These are phyloP conservation scores for Lichtheimia ramosa DNA, from an alignment of 371 early-diverging fungal genomes.

Conservation along the genomic window DNA sequence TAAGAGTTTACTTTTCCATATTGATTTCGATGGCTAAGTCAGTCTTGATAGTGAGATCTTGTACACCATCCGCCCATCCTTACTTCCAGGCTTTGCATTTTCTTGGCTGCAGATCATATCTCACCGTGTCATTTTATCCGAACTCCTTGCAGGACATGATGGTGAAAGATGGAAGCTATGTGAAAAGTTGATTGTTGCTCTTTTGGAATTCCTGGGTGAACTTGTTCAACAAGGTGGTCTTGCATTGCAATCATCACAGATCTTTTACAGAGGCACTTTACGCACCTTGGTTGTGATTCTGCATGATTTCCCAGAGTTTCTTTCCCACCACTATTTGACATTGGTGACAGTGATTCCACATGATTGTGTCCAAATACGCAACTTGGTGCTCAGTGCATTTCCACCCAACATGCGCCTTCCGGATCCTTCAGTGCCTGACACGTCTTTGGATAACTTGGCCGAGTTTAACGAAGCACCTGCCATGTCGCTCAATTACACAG, in stretches of 20 bases:
- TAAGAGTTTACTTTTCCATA: constrained; percentile 5
- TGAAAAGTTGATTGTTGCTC: constrained; percentile 74
- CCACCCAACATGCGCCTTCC: constrained; percentile 93
- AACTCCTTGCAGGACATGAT: constrained; percentile 56
- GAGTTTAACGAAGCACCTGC: constrained; percentile 59
- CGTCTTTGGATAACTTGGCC: constrained; percentile 82
- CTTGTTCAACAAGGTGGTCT: constrained; percentile 69
- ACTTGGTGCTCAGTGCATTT: constrained; percentile 92
- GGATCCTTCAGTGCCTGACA: constrained; percentile 92
- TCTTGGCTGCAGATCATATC: constrained; percentile 94
- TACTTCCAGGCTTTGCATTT: constrained; percentile 93
- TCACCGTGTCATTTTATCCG: constrained; percentile 88
- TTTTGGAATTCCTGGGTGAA: constrained; percentile 87
- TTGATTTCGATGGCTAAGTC: not conserved
- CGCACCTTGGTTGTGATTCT: constrained; percentile 88
- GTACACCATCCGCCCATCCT: constrained; percentile 79
- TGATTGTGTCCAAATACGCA: constrained; percentile 91
- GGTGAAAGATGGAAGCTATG: constrained; percentile 79
- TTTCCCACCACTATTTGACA: constrained; percentile 85
- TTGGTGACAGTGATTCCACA: constrained; percentile 90
- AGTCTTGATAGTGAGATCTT: constrained; percentile 69
- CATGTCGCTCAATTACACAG: not conserved
- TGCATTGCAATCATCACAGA: constrained; percentile 64
- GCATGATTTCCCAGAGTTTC: constrained; percentile 97
- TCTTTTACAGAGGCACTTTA: constrained; percentile 87